phyloP scores from a whole-genome alignment of 257 asterid species.

The Solanum sejunctum region DNA sequence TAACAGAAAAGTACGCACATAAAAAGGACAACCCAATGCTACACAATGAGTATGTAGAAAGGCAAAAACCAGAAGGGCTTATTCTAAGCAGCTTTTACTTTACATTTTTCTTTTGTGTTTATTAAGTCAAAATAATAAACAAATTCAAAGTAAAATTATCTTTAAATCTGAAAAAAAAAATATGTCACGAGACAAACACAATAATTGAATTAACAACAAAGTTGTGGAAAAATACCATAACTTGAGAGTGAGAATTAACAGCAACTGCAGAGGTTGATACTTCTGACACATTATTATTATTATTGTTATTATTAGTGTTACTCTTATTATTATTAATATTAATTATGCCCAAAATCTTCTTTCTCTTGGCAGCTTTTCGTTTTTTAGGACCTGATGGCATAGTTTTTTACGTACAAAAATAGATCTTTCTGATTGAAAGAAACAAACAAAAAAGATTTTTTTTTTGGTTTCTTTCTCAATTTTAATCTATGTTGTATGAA shows the following conservation, averaged over 20 bases:
- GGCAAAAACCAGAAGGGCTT: no score
- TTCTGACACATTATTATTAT: background rate
- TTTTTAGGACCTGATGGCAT: conserved; percentile 75
- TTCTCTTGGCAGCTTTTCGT: conserved; percentile 60
- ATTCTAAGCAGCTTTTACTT: no score
- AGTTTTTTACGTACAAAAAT: background rate
- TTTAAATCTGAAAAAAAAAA: no score
- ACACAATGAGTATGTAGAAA: no score
- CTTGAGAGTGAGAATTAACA: background rate
- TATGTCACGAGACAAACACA: no score
- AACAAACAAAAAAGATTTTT: background rate
- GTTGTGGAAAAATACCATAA: background rate
- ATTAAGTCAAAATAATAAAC: no score
- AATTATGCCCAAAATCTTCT: conserved; percentile 6
- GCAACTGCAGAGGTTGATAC: background rate
- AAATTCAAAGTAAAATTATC: no score
- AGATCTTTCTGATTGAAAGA: background rate
- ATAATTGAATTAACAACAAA: rapidly evolving
- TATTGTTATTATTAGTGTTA: background rate
- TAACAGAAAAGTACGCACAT: no score
- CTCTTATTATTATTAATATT: background rate
- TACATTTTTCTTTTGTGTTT: no score
- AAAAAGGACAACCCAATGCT: no score
- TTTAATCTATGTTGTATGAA: background rate
- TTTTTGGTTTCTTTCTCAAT: background rate